Evolutionary conservation across 2,329 filamentous ascomycete genomes (phyloP), one percentile per base, ranked within the genome.

Genomic region (Sporothrix curviconia): DNA sequence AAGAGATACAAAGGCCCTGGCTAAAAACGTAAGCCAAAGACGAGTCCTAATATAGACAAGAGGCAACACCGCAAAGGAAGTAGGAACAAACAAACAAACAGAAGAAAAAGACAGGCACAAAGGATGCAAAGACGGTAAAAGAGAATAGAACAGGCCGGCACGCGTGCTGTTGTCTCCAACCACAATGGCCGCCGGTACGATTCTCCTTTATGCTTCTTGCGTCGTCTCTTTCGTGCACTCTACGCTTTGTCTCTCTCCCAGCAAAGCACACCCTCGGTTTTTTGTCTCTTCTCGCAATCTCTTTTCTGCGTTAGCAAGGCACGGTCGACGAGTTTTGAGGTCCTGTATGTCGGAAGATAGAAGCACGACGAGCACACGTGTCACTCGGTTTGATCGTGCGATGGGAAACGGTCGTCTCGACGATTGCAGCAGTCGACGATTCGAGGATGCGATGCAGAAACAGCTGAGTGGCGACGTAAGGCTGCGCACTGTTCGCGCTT

Each of bases 1-100:
- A n/a, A 71, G 96, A 92, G 50, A 53, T 60, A 60, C 59, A 60
- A 57, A 54, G 59, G 36, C 42, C 22, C 52, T 43, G 55, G 54
- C 46, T 7, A n/a, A 53, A 42, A 53, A 54, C 44, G 50, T 37
- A 54, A 25, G 32, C 51, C 56, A 42, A 40, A 40, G 25, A 30
- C 17, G 28, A 56, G n/a, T 32, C 24, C 28, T 32, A 53, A 40
- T 46, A 49, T 28, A 57, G 52, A 43, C 49, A 39, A 40, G 49
- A 52, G 36, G 30, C 22, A 53, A 42, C 36, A 53, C 17, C n/a
- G n/a, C n/a, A n/a, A n/a, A n/a, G n/a, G n/a, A n/a, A n/a, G n/a
- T n/a, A n/a, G n/a, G 9, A 36, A 37, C 22, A 50, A 25, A 40
- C 19, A 52, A 19, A 24, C 43, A 37, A 51, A 5, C 51, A 32